A percentile compares a stretch with the other conserved stretches of the same genome.
These are phyloP conservation scores for Chenopodium suecicum DNA, from an alignment of 148 eudicot genomes.

Conservation along the genomic window DNA sequence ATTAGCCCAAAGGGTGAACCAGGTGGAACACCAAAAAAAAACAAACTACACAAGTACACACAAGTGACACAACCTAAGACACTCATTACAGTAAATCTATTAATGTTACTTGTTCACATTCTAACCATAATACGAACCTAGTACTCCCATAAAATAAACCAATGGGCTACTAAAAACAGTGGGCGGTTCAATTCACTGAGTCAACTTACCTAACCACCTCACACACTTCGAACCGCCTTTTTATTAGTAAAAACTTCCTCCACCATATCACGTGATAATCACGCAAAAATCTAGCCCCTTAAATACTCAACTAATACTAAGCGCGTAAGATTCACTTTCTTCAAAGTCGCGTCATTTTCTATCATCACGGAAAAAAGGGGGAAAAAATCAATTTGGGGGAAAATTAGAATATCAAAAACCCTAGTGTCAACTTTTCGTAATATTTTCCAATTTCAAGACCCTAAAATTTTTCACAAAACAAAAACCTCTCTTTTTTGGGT, in stretches of 20 bases:
- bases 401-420: conserved; percentile 30
- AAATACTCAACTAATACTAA: not conserved
- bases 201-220: too few relatives aligned
- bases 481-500: not conserved
- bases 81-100: too few relatives aligned
- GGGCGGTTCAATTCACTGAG: too few relatives aligned
- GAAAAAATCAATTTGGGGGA: conserved; percentile 19
- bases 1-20: too few relatives aligned
- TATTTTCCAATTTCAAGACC: conserved; percentile 19
- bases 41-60: too few relatives aligned
- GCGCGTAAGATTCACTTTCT: not conserved
- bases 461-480: conserved; percentile 1
- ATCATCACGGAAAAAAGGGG: not conserved
- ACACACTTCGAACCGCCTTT: not conserved
- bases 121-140: too few relatives aligned
- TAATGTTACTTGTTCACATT: too few relatives aligned
- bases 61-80: too few relatives aligned
- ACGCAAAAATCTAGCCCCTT: not conserved
- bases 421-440: conserved; percentile 30
- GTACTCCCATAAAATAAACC: too few relatives aligned
- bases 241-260: too few relatives aligned
- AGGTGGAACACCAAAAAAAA: too few relatives aligned
- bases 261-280: not conserved
- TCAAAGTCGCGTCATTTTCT: not conserved
- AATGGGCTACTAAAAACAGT: too few relatives aligned